Percentiles rank a stretch among this genome's conserved stretches.
phyloP scores from a whole-genome alignment of 2,329 filamentous ascomycete species.

The Mycosphaerella arachidis region DNA sequence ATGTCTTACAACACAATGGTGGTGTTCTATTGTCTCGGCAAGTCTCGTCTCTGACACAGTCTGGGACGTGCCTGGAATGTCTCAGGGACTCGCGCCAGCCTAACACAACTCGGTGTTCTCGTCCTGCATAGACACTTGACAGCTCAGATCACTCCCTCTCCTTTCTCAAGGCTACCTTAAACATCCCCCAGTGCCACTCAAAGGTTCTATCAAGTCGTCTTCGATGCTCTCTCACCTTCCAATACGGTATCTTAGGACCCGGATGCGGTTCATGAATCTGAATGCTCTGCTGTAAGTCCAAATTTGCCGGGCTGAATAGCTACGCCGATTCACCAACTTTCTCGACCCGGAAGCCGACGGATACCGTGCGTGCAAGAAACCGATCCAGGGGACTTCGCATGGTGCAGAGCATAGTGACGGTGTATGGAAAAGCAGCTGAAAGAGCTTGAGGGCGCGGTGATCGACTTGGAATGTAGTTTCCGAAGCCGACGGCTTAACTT shows the following conservation, averaged over 20 bases:
- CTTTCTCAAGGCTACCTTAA: constrained; percentile 29
- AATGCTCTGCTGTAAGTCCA: constrained; percentile 48
- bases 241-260: constrained; percentile 46
- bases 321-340: constrained; percentile 58
- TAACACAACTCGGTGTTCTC: neutral
- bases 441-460: constrained; percentile 40
- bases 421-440: constrained; percentile 39
- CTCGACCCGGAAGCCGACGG: constrained; percentile 46
- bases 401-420: constrained; percentile 34
- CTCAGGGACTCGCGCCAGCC: neutral
- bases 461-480: constrained; percentile 31
- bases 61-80: neutral
- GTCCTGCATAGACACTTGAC: neutral
- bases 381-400: constrained; percentile 46
- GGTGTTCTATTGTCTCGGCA: neutral
- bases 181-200: constrained; percentile 49
- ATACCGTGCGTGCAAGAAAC: constrained; percentile 51
- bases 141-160: neutral
- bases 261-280: constrained; percentile 59
- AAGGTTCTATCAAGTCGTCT: constrained; percentile 47
- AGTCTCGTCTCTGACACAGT: neutral
- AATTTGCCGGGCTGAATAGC: constrained; percentile 47
- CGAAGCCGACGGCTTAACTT: no score
- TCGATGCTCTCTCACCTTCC: constrained; percentile 42
- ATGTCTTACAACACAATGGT: neutral